Evolutionary conservation across 2,329 filamentous ascomycete species (phyloP), one percentile per base, ranked within the genome.

Genomic region (Hypoxylon sp.): DNA sequence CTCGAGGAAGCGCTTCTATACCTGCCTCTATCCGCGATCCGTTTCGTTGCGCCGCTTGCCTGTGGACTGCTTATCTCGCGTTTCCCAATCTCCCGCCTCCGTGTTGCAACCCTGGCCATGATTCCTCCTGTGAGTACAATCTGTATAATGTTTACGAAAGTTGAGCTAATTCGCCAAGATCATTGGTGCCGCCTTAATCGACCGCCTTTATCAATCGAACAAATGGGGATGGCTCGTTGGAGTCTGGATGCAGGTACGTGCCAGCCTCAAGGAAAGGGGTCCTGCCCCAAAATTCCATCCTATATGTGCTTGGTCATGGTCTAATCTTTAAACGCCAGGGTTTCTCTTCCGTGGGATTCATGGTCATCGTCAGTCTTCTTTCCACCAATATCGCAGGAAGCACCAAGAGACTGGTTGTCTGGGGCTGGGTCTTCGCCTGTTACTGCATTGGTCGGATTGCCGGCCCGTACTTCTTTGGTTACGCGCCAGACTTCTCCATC

Each of bases 391-490:
- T 68, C 37, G 65, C 65, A 5, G 66, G 66, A 19, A 64, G 57
- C 46, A 66, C 64, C 15, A 68, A 67, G 51, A 49, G 62, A 1
- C 65, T 63, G 6, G 55, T 62, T n/a, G 65, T 64, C 7, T 66
- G 62, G 3, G 67, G 59, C 17, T 66, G 64, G 66, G 63, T 67
- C 1, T 68, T 68, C 15, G 55, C 68, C 12, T 62, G 61, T 52
- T 68, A 65, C 55, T 68, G 66, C 44, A 48, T 64, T 13, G 66
- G 66, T 4, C 63, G 68, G 44, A 67, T 69, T 17, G 50, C 61
- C 0, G 67, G 66, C 1, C 67, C 67, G 0, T 67, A 69, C 29
- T 68, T 65, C 51, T 71, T 70, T 58, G 63, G 63, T 16, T 61
- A 55, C 36, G 41, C 31, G 25, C 63, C 69, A 38, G 66, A 67